Evolutionary conservation across 257 asterid species (phyloP), one percentile per base, ranked within the genome.

Genomic region (Paulownia fortunei): DNA sequence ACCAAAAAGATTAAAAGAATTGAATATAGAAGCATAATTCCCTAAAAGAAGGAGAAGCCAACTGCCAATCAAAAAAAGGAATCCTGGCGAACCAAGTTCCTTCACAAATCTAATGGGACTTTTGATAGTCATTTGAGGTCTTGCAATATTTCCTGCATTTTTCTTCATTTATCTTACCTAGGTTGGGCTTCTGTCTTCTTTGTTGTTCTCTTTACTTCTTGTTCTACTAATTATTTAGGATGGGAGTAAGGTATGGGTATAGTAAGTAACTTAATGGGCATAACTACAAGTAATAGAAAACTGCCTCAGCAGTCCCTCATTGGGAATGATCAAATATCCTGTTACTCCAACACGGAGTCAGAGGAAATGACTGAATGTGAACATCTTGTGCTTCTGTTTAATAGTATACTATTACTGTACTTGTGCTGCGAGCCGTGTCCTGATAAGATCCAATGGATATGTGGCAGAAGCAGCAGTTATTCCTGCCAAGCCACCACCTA

Each of bases 391-490:
- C 23, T 24, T 23, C 15, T 8, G 0, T 5, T 27, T 72, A 36
- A 51, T 16, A 73, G 39, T 24, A 26, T 9, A 60, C 6, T 39
- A 73, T 13, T 15, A 24, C 51, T 54, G 61, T 77, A 92, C 97
- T 92, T 90, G 96, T 27, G 96, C 97, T 0, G 97, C 92, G 36
- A 90, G 92, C 52, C 96, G 79, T 37, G 96, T 92, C 76, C 97
- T 86, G 56, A 92, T 90, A 72, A 92, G 96, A 79, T 92, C 97
- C 86, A 92, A 77, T 0, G 97, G 97, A 64, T 92, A 92, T 6
- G 97, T 86, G 80, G 89, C 94, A 26, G 94, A 69, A 63, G 96
- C 89, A 55, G 97, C 85, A 13, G 96, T 90, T 54, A 92, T 78
- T 77, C 97, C 96, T 0, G 97, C 87, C 80, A 88, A 82, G 26